Base-by-base conservation (phyloP, 192 early-diverging fungal genomes). In the Backusella psychrophila region DNA sequence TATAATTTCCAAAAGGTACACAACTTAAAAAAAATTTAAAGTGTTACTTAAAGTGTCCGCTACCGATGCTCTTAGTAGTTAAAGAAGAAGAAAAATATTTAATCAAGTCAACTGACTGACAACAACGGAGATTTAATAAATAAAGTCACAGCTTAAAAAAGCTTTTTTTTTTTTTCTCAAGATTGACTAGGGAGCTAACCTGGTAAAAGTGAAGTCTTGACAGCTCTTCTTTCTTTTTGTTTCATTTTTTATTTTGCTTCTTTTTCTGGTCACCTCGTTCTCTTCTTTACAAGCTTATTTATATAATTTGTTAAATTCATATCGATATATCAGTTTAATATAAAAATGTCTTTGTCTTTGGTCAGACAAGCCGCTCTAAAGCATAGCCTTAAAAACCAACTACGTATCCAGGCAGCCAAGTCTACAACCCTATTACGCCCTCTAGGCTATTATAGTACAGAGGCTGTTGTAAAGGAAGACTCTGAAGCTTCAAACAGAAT, bases 401-500 rank as follows among this genome's bases (percentile, higher is more conserved):
- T 68, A 19, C 33, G 29, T 17, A 35, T 35, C 5, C 35, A 68
- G 15, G 66, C 66, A 33, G 21, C 34, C 29, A 35, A 35, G n/a
- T 33, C 66, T 19, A 19, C 34, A 11, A 8, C 66, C 19, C 15
- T 68, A n/a, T 19, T 68, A 36, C 29, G 66, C 5, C 29, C 66
- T 36, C 35, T 17, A 19, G 21, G 17, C 29, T 31, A 71, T 1
- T 71, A 71, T 23, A 71, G 44, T 49, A 71, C 70, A 19, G 70
- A 23, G 21, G 44, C 41, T 19, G 39, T 42, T 23, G 4, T 41
- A 17, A 71, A 36, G 21, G n/a, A 34, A 42, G 21, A 68, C 69
- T 6, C 26, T 26, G 56, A 63, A 29, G 21, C 23, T 63, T 63
- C 56, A 26, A 63, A 63, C 21, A 63, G 56, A 29, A 82, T 82